Conservation (phyloP, 768 basidiomycete genomes). For the Hortiboletus campestris region DNA sequence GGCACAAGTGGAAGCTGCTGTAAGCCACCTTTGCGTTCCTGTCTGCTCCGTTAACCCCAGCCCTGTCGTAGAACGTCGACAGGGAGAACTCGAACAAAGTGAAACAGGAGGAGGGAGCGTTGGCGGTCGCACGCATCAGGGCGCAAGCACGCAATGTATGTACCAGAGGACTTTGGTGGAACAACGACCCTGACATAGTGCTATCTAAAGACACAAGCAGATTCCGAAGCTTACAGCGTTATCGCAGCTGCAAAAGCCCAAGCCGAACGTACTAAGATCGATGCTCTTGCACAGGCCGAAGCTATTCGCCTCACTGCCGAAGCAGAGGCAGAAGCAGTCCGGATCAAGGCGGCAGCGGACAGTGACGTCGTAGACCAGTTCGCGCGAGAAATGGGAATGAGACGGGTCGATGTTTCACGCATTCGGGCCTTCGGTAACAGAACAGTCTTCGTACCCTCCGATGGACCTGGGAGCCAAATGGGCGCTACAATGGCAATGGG, state of each 20-base stretch:
- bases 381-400: slow-evolving; percentile 74
- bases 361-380: slow-evolving; percentile 57
- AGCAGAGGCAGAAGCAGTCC: slow-evolving; percentile 69
- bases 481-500: slow-evolving; percentile 62
- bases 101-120: slow-evolving; percentile 79
- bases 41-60: neutral
- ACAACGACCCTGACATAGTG: slow-evolving; percentile 5
- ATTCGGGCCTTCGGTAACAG: slow-evolving; percentile 66
- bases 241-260: slow-evolving; percentile 74
- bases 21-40: slow-evolving; percentile 32
- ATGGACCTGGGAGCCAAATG: slow-evolving; percentile 56
- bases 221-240: slow-evolving; percentile 71
- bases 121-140: slow-evolving; percentile 75
- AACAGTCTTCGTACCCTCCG: slow-evolving; percentile 69
- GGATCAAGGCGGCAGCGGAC: slow-evolving; percentile 64
- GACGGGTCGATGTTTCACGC: slow-evolving; percentile 61
- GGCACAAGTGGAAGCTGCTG: slow-evolving; percentile 85
- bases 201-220: slow-evolving; percentile 55
- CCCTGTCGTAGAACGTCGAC: slow-evolving; percentile 63
- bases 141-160: slow-evolving; percentile 56
- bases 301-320: slow-evolving; percentile 73
- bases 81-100: slow-evolving; percentile 86
- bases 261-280: slow-evolving; percentile 63
- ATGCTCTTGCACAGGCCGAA: slow-evolving; percentile 75
- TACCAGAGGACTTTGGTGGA: neutral